Evolutionary conservation across 805 yeast genomes (phyloP).

Genomic region (Lipomyces anomalus): DNA sequence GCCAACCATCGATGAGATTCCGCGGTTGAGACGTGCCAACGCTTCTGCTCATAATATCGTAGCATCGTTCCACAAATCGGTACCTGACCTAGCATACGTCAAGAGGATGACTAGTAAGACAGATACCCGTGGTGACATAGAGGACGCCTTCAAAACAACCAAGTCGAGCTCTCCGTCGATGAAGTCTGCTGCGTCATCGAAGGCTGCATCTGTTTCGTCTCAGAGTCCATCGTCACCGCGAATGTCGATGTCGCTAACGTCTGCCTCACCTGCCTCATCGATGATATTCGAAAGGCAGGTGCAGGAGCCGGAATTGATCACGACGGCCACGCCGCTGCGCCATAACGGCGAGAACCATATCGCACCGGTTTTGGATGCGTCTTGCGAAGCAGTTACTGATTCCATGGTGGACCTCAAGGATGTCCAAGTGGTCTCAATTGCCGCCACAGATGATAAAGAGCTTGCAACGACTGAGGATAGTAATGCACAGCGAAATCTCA

Average conservation of each 20-base stretch:
- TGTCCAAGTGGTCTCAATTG: too few relatives aligned
- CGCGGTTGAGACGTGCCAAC: too few relatives aligned
- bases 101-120: too few relatives aligned
- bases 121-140: too few relatives aligned
- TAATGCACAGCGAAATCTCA: neutral
- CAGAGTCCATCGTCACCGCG: neutral
- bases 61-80: too few relatives aligned
- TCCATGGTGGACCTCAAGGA: neutral
- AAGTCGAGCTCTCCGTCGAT: neutral
- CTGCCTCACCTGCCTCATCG: slow-evolving; percentile 36
- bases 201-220: neutral
- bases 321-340: slow-evolving; percentile 26
- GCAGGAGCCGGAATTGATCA: slow-evolving; percentile 44
- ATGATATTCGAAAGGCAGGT: slow-evolving; percentile 63
- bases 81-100: too few relatives aligned
- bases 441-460: too few relatives aligned
- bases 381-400: slow-evolving; percentile 58
- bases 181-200: neutral
- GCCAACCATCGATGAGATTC: too few relatives aligned
- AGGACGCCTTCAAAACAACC: neutral
- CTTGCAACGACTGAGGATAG: too few relatives aligned
- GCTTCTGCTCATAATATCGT: too few relatives aligned
- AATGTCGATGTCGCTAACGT: neutral
- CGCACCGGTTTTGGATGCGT: slow-evolving; percentile 78
- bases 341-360: slow-evolving; percentile 58